Conservation (phyloP, 2,329 filamentous ascomycete genomes). For the Diaporthe vexans region DNA sequence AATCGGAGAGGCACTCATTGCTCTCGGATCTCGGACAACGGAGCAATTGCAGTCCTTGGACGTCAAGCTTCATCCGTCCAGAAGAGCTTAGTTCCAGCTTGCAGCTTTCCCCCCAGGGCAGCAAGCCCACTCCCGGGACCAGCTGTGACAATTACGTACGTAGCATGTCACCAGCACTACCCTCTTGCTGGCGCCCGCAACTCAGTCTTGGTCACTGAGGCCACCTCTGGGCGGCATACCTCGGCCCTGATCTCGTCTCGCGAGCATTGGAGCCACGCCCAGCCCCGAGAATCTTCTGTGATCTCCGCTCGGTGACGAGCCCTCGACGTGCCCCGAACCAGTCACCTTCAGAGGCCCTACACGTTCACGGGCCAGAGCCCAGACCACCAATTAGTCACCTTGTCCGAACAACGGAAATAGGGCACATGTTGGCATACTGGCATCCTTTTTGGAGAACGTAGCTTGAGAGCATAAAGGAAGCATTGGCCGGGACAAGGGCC, state of each 20-base stretch:
- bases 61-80: slow-evolving; percentile 7
- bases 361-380: not conserved
- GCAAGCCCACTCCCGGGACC: not conserved
- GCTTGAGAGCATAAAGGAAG: slow-evolving; percentile 17
- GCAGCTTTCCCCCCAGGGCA: not conserved
- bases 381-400: slow-evolving; percentile 4
- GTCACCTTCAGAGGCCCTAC: not conserved
- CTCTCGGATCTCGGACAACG: slow-evolving; percentile 26
- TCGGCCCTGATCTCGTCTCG: slow-evolving; percentile 6
- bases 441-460: not conserved
- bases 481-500: not conserved
- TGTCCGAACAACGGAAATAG: not conserved
- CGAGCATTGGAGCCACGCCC: slow-evolving; percentile 2
- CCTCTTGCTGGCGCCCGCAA: not conserved
- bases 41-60: slow-evolving; percentile 3
- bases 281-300: slow-evolving; percentile 3
- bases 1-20: not conserved
- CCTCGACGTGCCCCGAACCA: slow-evolving; percentile 10
- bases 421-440: too few species aligned
- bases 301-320: slow-evolving; percentile 25
- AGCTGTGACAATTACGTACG: slow-evolving; percentile 16
- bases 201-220: not conserved
- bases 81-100: not conserved
- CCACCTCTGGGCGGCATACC: not conserved
- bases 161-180: not conserved